Evolutionary conservation across 352 stramenopile genomes (phyloP), one percentile per base, ranked within the genome.

Genomic region (Phytopythium oedochilum): DNA sequence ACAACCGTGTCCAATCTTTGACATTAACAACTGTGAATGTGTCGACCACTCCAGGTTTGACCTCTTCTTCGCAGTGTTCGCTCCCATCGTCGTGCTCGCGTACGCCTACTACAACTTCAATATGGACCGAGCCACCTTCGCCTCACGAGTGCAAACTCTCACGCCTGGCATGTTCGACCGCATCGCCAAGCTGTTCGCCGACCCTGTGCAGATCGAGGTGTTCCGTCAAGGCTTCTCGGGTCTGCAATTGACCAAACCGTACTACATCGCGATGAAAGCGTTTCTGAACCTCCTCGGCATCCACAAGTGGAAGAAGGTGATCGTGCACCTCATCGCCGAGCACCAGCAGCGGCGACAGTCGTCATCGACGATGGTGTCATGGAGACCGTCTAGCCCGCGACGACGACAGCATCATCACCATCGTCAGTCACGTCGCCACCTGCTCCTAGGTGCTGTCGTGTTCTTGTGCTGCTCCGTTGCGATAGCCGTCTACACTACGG

Each of bases 221-320:
- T 78, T 84, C 31, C 66, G 64, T 35, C 42, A 63, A 11, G 65
- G 61, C 22, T 75, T 75, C 28, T 45, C 54, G 20, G 68, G 63
- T 39, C 50, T 83, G 3, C 64, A 67, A 28, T 68, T 79, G 50
- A 80, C 63, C 14, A 23, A 81, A 69, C 50, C 23, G 64, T 61
- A 2, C 63, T 72, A 25, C 60, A 69, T 39, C 31, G 35, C 29
- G 64, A 63, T 50, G 67, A 72, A 84, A 46, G 61, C 47, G 5
- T 63, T 69, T 7, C 58, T 83, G n/a, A 66, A 75, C 7, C 17
- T 76, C 0, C 17, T 83, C 10, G 73, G 68, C 11, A 59, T 77
- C 3, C 77, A 75, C 70, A 83, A 83, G 44, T 83, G 68, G 70
- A 64, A 65, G 8, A 76, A 73, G 25, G 69, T 79, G 5, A 74